Evolutionary conservation across 2,329 filamentous ascomycete genomes (phyloP), one percentile per base, ranked within the genome.

Genomic region (Ciborinia camelliae): DNA sequence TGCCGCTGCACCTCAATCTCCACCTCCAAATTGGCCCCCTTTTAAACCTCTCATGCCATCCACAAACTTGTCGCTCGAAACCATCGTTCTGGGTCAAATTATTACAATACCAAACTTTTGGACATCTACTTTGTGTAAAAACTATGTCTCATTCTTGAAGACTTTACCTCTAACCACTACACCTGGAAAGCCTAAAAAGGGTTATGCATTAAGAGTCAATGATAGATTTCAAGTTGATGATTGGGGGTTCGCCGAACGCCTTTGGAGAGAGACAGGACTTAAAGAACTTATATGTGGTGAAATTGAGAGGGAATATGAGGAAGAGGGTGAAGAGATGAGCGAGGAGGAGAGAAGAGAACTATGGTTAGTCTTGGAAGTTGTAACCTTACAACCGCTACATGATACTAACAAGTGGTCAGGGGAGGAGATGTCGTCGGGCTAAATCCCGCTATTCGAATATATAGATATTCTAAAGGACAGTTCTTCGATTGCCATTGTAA

Each of bases 401-500:
- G 48, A 41, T 64, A 10, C 28, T 65, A 45, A 64, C 18, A 14
- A 50, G 2, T 69, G 23, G 30, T 73, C 54, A 97, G 92, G 91
- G 92, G 90, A 65, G 92, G 92, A 35, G 84, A 92, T 58, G 86
- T 91, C 0, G 79, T 96, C n/a, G 92, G 92, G 0, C 78, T 97
- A 66, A 97, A 92, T 76, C 86, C 91, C 10, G 96, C 96, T 70
- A 96, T 97, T 63, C 84, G 94, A 41, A 86, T 97, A 37, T 97
- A 97, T 78, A 85, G 93, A 28, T 97, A 97, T 76, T 85, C 83
- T 0, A 85, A 89, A 69, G 91, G 91, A 0, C 92, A 97, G 75
- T 97, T 93, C 75, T 97, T 97, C 75, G 92, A 92, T 73, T 89
- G 91, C 72, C 94, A 97, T 76, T 97, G 91, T 94, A 84, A 72